A percentile compares a stretch with the other conserved stretches of the same genome.
phyloP scores from a whole-genome alignment of 1,284 basidiomycete species.

The Ustilago sp. region DNA sequence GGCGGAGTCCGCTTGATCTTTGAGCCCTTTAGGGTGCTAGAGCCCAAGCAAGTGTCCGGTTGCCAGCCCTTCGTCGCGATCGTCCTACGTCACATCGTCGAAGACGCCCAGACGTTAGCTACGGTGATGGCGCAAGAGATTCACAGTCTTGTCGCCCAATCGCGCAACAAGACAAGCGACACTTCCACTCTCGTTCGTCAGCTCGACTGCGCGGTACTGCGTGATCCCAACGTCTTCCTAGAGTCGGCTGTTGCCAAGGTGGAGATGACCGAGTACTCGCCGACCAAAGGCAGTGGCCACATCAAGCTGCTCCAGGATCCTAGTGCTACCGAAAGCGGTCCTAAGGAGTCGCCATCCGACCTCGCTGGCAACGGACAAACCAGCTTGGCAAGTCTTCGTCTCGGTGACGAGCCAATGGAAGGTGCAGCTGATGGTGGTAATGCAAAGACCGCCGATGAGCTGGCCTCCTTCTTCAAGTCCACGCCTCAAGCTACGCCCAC shows the following conservation, averaged over 20 bases:
- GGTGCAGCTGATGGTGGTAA: conserved; percentile 67
- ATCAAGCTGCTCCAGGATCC: conserved; percentile 40
- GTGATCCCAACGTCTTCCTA: conserved; percentile 84
- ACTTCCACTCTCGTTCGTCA: conserved; percentile 80
- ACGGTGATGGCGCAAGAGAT: conserved; percentile 85
- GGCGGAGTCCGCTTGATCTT: conserved; percentile 60
- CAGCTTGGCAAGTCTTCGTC: conserved; percentile 48
- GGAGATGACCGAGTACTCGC: conserved; percentile 60
- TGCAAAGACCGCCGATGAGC: conserved; percentile 35
- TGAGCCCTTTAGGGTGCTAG: conserved; percentile 53
- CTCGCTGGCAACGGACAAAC: conserved; percentile 49
- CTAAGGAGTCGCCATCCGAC: conserved; percentile 45
- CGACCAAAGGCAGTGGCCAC: conserved; percentile 46
- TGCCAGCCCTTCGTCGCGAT: conserved; percentile 86
- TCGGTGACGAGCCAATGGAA: conserved; percentile 77
- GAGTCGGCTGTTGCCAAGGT: conserved; percentile 71
- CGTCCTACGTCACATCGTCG: conserved; percentile 89
- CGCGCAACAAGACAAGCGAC: conserved; percentile 74
- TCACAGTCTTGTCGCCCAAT: conserved; percentile 62
- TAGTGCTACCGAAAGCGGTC: conserved; percentile 4
- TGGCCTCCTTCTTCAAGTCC: conserved; percentile 30
- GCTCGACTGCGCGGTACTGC: conserved; percentile 82
- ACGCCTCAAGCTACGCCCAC: conserved; percentile 14
- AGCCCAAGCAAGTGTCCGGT: conserved; percentile 65
- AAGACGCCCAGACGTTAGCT: conserved; percentile 78